phyloP scores from a whole-genome alignment of 2,329 filamentous ascomycete genomes.

The Penicillium janthinellum region DNA sequence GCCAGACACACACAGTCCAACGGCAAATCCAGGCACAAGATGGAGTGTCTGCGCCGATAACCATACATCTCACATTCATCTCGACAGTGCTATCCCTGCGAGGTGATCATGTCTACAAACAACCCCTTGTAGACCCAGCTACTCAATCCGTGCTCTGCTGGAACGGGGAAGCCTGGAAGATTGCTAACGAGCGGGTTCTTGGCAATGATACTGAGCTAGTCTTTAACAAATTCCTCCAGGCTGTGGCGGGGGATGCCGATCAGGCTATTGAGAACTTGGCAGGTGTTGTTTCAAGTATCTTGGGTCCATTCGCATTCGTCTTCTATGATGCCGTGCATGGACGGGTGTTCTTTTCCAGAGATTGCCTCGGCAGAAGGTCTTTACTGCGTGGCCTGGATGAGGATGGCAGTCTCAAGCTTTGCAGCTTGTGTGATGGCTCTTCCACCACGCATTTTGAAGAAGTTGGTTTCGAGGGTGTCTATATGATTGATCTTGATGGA shows the following conservation, averaged over 20 bases:
- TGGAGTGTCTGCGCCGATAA: conserved; percentile 20
- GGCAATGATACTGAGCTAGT: conserved; percentile 80
- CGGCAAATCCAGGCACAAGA: conserved; percentile 23
- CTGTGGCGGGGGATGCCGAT: conserved; percentile 31
- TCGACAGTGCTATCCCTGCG: conserved; percentile 92
- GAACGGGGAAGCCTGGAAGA: conserved; percentile 95
- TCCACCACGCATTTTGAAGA: conserved; percentile 65
- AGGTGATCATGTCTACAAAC: conserved; percentile 68
- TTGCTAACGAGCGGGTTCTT: conserved; percentile 57
- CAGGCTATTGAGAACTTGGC: conserved; percentile 32
- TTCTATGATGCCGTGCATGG: conserved; percentile 68
- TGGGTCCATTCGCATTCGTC: conserved; percentile 87
- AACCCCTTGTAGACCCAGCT: conserved; percentile 66
- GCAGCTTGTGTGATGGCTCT: conserved; percentile 67
- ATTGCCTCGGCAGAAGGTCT: conserved; percentile 84
- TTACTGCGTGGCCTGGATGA: conserved; percentile 61
- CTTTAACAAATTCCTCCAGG: conserved; percentile 60
- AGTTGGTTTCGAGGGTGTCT: conserved; percentile 81
- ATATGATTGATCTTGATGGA: conserved; percentile 61
- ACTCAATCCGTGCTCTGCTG: conserved; percentile 78
- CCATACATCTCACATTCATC: conserved; percentile 62
- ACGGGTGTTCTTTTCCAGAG: conserved; percentile 78
- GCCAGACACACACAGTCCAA: conserved; percentile 35
- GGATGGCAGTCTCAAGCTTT: conserved; percentile 61
- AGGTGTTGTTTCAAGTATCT: conserved; percentile 61